These are phyloP conservation scores for Corylus americana DNA, from an alignment of 306 rosid genomes.

Conservation along the genomic window DNA sequence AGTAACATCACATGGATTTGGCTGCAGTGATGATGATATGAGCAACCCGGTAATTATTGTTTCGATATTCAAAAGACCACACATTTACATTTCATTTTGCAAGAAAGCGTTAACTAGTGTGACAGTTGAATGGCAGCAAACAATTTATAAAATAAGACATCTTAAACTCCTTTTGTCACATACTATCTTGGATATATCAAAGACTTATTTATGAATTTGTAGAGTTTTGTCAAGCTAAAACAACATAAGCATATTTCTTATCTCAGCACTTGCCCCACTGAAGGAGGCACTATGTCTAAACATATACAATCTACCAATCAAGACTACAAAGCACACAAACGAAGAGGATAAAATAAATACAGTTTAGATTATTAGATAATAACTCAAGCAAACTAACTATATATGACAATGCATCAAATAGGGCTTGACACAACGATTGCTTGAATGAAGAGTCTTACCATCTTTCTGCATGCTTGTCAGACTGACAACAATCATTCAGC, in stretches of 20 bases:
- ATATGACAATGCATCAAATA: conserved; percentile 9
- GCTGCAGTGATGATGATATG: conserved; percentile 47
- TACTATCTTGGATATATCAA: background rate
- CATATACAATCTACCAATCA: background rate
- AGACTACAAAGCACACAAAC: background rate
- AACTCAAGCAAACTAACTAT: conserved; percentile 20
- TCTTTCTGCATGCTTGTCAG: conserved; percentile 69
- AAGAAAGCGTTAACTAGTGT: background rate
- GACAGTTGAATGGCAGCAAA: conserved; percentile 1
- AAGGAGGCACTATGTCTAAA: background rate
- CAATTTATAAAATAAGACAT: background rate
- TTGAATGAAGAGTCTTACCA: conserved; percentile 56
- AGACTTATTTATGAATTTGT: background rate
- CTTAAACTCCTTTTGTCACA: background rate
- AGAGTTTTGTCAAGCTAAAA: background rate
- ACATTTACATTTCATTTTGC: background rate
- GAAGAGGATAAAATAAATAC: background rate
- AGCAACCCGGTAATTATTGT: background rate
- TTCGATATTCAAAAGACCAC: background rate
- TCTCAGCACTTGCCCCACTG: background rate
- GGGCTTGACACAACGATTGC: conserved; percentile 10
- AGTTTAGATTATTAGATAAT: background rate
- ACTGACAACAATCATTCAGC: conserved; percentile 65
- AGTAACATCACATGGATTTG: conserved; percentile 75
- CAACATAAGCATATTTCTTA: background rate